Conservation (phyloP, 1,284 basidiomycete genomes). For the Sporisorium sorghi region DNA sequence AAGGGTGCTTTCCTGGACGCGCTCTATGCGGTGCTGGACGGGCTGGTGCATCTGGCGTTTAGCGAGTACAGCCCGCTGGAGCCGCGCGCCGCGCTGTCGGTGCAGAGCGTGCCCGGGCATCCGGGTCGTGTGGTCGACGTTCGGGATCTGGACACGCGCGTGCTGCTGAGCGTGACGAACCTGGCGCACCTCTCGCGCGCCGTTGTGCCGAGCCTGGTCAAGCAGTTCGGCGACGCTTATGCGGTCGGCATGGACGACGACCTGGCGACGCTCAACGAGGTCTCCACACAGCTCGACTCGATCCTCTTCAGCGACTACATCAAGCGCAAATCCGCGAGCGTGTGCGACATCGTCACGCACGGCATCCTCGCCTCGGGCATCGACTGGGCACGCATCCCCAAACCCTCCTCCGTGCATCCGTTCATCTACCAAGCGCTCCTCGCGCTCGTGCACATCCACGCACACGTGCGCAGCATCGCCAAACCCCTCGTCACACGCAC, state of each 20-base stretch:
- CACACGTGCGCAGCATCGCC: slow-evolving; percentile 84
- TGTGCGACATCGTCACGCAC: slow-evolving; percentile 78
- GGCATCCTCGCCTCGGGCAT: slow-evolving; percentile 84
- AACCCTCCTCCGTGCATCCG: slow-evolving; percentile 85
- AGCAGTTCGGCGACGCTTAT: slow-evolving; percentile 82
- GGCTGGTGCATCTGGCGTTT: slow-evolving; percentile 84
- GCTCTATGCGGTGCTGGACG: slow-evolving; percentile 88
- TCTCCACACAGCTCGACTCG: slow-evolving; percentile 84
- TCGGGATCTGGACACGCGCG: slow-evolving; percentile 76
- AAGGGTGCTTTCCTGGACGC: slow-evolving; percentile 88
- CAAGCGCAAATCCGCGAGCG: slow-evolving; percentile 78
- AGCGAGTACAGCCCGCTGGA: slow-evolving; percentile 61
- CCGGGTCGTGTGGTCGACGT: slow-evolving; percentile 63
- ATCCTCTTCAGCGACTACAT: slow-evolving; percentile 88
- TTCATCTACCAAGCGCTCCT: slow-evolving; percentile 93
- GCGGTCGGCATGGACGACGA: slow-evolving; percentile 82
- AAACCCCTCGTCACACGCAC: slow-evolving; percentile 82
- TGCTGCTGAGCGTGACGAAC: slow-evolving; percentile 90
- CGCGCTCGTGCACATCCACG: slow-evolving; percentile 89
- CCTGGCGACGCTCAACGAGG: slow-evolving; percentile 80
- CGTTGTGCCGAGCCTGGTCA: slow-evolving; percentile 82
- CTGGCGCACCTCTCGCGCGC: slow-evolving; percentile 80
- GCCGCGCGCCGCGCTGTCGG: slow-evolving; percentile 40
- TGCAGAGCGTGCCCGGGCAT: slow-evolving; percentile 49
- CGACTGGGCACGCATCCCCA: slow-evolving; percentile 90